A percentile compares a stretch with the other conserved stretches of the same genome.
phyloP scores from a whole-genome alignment of 139 green algal species.

The Tetradesmus lagerheimii region DNA sequence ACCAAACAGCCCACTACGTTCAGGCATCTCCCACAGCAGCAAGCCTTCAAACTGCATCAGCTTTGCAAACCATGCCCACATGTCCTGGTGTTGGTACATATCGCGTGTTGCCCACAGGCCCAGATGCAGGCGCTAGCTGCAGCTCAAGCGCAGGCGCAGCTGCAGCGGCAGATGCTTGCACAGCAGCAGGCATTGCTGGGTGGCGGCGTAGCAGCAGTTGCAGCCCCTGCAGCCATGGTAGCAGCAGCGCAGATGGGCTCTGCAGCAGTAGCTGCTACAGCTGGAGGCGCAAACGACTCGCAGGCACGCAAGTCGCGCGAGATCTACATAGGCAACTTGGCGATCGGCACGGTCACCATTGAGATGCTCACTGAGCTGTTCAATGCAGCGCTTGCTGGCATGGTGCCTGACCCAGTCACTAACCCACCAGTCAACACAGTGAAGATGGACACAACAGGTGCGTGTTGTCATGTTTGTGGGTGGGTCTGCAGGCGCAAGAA shows the following conservation, averaged over 20 bases:
- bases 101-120: constrained; percentile 23
- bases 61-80: neutral
- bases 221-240: constrained; percentile 15
- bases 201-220: neutral
- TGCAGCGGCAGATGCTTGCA: constrained; percentile 58
- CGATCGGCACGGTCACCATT: constrained; percentile 78
- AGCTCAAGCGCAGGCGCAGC: constrained; percentile 47
- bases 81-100: neutral
- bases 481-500: neutral
- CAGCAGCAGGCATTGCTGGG: constrained; percentile 40
- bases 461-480: too few species aligned
- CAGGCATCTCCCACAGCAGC: neutral
- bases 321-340: constrained; percentile 93
- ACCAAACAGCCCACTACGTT: neutral
- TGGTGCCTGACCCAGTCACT: constrained; percentile 75
- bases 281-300: constrained; percentile 32
- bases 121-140: constrained; percentile 44
- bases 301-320: constrained; percentile 76
- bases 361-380: constrained; percentile 91
- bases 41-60: neutral
- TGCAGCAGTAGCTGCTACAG: neutral
- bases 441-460: constrained; percentile 71
- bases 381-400: constrained; percentile 78
- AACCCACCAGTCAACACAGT: constrained; percentile 83
- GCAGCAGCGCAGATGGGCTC: neutral